phyloP scores from a whole-genome alignment of 495 filamentous ascomycete genomes.

The Neohortaea acidophila region DNA sequence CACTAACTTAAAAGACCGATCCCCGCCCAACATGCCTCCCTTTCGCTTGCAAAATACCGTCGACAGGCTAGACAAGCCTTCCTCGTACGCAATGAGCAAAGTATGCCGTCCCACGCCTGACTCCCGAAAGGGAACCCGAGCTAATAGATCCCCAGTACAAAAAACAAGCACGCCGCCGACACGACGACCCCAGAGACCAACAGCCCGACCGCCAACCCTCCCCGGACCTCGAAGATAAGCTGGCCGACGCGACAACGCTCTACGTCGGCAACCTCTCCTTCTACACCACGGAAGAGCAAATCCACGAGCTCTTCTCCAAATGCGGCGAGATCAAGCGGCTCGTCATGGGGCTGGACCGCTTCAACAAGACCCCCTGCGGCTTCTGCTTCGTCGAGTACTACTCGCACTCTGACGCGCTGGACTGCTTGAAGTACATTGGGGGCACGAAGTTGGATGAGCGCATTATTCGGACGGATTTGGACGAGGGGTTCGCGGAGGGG shows the following conservation, averaged over 20 bases:
- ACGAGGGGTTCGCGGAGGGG: conserved; percentile 90
- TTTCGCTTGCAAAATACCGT: conserved; percentile 46
- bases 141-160: conserved; percentile 39
- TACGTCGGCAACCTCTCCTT: conserved; percentile 99
- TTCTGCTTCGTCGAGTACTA: conserved; percentile 99
- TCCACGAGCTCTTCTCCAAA: conserved; percentile 54
- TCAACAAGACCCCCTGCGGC: conserved; percentile 92
- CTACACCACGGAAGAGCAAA: conserved; percentile 98
- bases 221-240: conserved; percentile 43
- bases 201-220: conserved; percentile 33
- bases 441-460: conserved; percentile 98
- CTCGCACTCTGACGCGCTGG: conserved; percentile 85
- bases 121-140: not conserved
- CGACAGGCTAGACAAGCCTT: conserved; percentile 75
- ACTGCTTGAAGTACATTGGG: conserved; percentile 96
- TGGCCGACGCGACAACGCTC: conserved; percentile 80
- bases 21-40: conserved; percentile 17
- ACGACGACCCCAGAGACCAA: conserved; percentile 41
- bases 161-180: conserved; percentile 41
- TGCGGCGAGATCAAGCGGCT: conserved; percentile 95
- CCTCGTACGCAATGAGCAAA: conserved; percentile 69
- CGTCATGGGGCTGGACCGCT: conserved; percentile 95
- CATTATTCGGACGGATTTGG: conserved; percentile 89
- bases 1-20: too few relatives aligned
- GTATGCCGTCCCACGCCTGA: conserved; percentile 31